A percentile compares a stretch with the other conserved stretches of the same genome.
Conservation (phyloP, 441 rosid species). For the Daphne laureola region DNA sequence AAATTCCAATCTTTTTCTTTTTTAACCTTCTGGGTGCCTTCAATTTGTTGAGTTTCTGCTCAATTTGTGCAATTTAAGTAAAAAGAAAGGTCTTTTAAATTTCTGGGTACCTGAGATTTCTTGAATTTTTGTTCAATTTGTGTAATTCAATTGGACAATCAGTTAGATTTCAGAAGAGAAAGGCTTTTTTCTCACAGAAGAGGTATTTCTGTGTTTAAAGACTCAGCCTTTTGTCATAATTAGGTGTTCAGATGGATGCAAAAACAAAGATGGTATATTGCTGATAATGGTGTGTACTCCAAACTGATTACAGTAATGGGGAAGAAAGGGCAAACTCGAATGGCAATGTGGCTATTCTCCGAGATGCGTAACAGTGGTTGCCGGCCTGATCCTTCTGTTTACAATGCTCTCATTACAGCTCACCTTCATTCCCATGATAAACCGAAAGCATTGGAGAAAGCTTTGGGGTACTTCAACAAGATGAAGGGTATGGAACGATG, state of each 20-base stretch:
- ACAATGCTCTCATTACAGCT: constrained; percentile 76
- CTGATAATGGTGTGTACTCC: constrained; percentile 83
- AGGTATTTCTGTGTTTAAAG: too few relatives aligned
- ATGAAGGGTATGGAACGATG: constrained; percentile 75
- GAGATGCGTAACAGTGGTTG: constrained; percentile 96
- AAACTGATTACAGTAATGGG: constrained; percentile 84
- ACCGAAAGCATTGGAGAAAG: constrained; percentile 69
- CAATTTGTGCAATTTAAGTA: background rate
- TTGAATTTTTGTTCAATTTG: background rate
- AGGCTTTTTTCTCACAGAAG: background rate
- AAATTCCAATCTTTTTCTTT: constrained; percentile 1
- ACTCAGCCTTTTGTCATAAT: background rate
- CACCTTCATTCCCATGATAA: constrained; percentile 81
- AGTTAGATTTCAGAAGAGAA: background rate
- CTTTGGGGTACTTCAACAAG: constrained; percentile 61
- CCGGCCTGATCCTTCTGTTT: constrained; percentile 80
- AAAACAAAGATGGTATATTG: constrained; percentile 81
- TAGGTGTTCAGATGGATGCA: constrained; percentile 98
- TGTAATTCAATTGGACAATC: background rate
- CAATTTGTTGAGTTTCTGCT: background rate
- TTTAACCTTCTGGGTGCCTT: constrained; percentile 7
- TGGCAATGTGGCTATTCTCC: constrained; percentile 97
- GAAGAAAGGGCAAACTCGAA: constrained; percentile 71
- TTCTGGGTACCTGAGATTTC: background rate
- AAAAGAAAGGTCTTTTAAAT: background rate